Evolutionary conservation across 1,139 yeast species (phyloP).

Genomic region (Yamadazyma kanchanaburiensis): DNA sequence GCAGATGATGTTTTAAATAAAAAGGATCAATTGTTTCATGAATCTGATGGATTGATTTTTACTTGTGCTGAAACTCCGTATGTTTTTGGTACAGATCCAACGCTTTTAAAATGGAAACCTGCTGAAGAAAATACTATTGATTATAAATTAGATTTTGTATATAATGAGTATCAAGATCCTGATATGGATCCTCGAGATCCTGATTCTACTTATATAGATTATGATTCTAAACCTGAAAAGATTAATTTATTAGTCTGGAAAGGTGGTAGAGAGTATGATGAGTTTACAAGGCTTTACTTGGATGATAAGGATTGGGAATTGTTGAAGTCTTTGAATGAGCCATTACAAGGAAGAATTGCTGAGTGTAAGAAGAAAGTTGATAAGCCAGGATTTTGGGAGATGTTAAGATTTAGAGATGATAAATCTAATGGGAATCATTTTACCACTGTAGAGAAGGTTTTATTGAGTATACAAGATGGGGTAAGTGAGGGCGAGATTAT

Average conservation of each 20-base stretch:
- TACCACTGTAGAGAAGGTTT: constrained; percentile 74
- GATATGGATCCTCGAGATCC: constrained; percentile 71
- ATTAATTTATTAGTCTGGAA: constrained; percentile 71
- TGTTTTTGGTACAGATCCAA: constrained; percentile 80
- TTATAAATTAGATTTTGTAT: constrained; percentile 68
- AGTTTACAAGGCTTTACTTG: constrained; percentile 61
- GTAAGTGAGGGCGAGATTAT: constrained; percentile 75
- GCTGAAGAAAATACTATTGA: constrained; percentile 93
- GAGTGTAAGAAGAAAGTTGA: constrained; percentile 69
- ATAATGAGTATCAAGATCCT: constrained; percentile 64
- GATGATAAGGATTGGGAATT: constrained; percentile 79
- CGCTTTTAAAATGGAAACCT: constrained; percentile 92
- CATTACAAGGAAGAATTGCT: constrained; percentile 85
- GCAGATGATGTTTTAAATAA: constrained; percentile 73
- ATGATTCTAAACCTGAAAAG: constrained; percentile 72
- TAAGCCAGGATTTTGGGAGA: constrained; percentile 65
- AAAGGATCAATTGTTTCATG: constrained; percentile 75
- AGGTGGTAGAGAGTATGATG: constrained; percentile 66
- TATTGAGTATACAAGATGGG: constrained; percentile 82
- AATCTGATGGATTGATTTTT: constrained; percentile 90
- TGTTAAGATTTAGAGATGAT: constrained; percentile 89
- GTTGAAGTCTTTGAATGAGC: constrained; percentile 67
- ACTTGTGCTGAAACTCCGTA: constrained; percentile 91
- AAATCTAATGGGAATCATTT: constrained; percentile 84
- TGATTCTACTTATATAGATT: constrained; percentile 72